Evolutionary conservation across 441 rosid genomes (phyloP).

Genomic region (Pelargonium australe): DNA sequence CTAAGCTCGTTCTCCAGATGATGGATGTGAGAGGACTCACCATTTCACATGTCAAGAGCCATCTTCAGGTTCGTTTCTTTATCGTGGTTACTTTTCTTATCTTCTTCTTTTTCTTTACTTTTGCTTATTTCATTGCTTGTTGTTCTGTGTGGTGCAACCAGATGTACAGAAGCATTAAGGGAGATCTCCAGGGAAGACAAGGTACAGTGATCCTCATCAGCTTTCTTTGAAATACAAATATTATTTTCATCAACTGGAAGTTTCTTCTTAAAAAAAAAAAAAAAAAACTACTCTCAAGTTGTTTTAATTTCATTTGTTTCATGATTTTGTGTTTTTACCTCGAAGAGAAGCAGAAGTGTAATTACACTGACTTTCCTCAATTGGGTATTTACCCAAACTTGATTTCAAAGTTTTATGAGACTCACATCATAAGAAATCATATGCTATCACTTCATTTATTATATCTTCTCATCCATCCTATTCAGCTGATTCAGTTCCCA

Average conservation of each 20-base stretch:
- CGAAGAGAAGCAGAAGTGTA: constrained; percentile 20
- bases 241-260: background rate
- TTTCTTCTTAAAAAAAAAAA: no score
- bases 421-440: constrained; percentile 11
- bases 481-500: constrained; percentile 23
- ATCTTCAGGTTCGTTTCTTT: constrained; percentile 58
- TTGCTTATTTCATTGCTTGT: background rate
- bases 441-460: constrained; percentile 38
- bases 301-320: background rate
- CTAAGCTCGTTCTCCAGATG: constrained; percentile 85
- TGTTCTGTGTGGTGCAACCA: constrained; percentile 20
- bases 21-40: constrained; percentile 98
- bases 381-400: constrained; percentile 25
- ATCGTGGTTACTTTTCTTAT: background rate
- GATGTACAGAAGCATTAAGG: constrained; percentile 78
- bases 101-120: background rate
- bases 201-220: background rate
- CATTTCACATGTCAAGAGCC: constrained; percentile 97
- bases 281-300: background rate
- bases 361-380: constrained; percentile 30
- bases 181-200: constrained; percentile 48
- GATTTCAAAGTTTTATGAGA: constrained; percentile 16
- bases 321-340: constrained; percentile 16
- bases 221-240: background rate
- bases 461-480: constrained; percentile 10